Evolutionary conservation across 208 protist genomes (phyloP).

Genomic region (Blechomonas ayalai): DNA sequence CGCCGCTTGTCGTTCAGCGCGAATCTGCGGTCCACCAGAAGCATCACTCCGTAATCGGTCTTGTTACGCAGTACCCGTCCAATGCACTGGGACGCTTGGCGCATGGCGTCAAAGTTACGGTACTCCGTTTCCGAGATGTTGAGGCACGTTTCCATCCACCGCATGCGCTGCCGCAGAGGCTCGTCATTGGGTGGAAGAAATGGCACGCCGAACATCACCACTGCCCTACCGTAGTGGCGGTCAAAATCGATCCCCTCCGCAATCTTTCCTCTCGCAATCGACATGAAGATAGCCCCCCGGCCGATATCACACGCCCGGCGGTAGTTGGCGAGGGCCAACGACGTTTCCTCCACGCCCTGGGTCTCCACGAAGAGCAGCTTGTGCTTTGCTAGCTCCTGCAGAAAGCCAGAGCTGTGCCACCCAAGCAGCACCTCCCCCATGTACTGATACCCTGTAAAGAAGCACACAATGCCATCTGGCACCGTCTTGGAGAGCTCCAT

Average conservation of each 20-base stretch:
- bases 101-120: conserved; percentile 98
- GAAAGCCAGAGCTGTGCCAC: conserved; percentile 91
- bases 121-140: conserved; percentile 97
- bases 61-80: conserved; percentile 98
- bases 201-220: conserved; percentile 97
- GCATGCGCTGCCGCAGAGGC: conserved; percentile 91
- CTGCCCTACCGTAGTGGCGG: conserved; percentile 93
- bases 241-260: conserved; percentile 99
- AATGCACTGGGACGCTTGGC: conserved; percentile 98
- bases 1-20: conserved; percentile 92
- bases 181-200: conserved; percentile 92
- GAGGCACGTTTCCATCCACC: conserved; percentile 95
- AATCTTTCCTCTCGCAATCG: conserved; percentile 96
- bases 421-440: conserved; percentile 90
- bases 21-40: conserved; percentile 97
- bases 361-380: conserved; percentile 99
- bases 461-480: conserved; percentile 98
- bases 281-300: conserved; percentile 98
- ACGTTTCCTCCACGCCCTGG: conserved; percentile 95
- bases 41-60: conserved; percentile 99
- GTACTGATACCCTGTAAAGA: conserved; percentile 96
- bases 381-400: conserved; percentile 89
- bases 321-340: conserved; percentile 96
- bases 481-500: conserved; percentile 92
- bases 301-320: conserved; percentile 96